Evolutionary conservation across 768 basidiomycete genomes (phyloP).

Genomic region (Tulasnella sp.): DNA sequence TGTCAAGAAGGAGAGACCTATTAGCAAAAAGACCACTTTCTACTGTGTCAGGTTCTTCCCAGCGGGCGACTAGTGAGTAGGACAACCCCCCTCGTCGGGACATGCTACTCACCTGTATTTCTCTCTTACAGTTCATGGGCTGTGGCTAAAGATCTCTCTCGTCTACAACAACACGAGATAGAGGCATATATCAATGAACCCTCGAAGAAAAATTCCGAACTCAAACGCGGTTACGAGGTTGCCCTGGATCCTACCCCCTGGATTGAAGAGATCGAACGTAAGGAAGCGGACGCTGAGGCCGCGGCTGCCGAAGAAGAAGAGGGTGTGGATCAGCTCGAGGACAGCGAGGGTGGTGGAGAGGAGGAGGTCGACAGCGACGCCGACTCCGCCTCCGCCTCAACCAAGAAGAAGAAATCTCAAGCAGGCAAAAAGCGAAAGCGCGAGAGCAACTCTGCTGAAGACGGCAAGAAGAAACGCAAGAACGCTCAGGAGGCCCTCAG

Average conservation of each 20-base stretch:
- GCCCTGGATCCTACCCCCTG: constrained; percentile 65
- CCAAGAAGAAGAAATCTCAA: constrained; percentile 32
- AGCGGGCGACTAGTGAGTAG: constrained; percentile 80
- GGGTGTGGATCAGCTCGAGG: constrained; percentile 59
- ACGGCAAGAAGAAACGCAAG: constrained; percentile 52
- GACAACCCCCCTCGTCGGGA: not conserved
- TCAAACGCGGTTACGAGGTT: constrained; percentile 63
- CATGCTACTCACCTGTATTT: not conserved
- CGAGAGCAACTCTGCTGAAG: constrained; percentile 34
- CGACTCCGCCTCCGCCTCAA: constrained; percentile 37
- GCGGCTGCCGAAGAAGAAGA: constrained; percentile 47
- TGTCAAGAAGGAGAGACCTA: constrained; percentile 66
- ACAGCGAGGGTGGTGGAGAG: constrained; percentile 44
- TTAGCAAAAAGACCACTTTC: constrained; percentile 58
- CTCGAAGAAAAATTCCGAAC: constrained; percentile 66
- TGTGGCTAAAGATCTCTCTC: constrained; percentile 69
- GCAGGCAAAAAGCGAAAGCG: constrained; percentile 35
- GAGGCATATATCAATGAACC: constrained; percentile 71
- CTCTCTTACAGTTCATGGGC: constrained; percentile 65
- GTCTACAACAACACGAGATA: constrained; percentile 72
- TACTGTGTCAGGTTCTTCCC: constrained; percentile 88
- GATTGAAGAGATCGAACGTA: constrained; percentile 39
- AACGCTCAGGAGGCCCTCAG: constrained; percentile 30
- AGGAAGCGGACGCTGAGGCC: constrained; percentile 34
- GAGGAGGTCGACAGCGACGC: constrained; percentile 42